Conservation (phyloP, 371 early-diverging fungal genomes). For the Syncephalis fuscata region DNA sequence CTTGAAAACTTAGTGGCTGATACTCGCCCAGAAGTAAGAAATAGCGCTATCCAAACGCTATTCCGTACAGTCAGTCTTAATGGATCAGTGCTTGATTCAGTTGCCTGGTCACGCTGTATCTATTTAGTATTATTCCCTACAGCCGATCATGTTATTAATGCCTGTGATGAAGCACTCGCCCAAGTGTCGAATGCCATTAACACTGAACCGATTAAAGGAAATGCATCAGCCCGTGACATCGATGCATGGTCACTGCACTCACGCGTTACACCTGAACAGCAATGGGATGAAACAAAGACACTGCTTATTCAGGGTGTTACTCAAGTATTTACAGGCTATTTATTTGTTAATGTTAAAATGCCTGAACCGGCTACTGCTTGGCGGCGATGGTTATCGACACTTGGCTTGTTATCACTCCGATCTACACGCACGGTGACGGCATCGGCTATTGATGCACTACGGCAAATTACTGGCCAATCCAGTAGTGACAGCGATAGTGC, state of each 20-base stretch:
- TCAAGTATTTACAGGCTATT: conserved; percentile 47
- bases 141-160: conserved; percentile 54
- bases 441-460: conserved; percentile 51
- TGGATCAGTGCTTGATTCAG: conserved; percentile 40
- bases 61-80: conserved; percentile 85
- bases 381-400: conserved; percentile 47
- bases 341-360: conserved; percentile 31
- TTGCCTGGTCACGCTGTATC: conserved; percentile 73
- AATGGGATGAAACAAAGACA: conserved; percentile 94
- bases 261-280: conserved; percentile 58
- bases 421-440: conserved; percentile 61
- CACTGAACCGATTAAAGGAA: conserved; percentile 13
- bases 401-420: conserved; percentile 48
- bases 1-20: conserved; percentile 76
- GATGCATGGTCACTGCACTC: conserved; percentile 39
- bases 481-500: conserved; percentile 15
- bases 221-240: conserved; percentile 11
- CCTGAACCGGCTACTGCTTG: conserved; percentile 44
- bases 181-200: too few species aligned
- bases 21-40: conserved; percentile 79
- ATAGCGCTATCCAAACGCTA: conserved; percentile 86
- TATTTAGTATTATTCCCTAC: conserved; percentile 81
- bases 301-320: conserved; percentile 63
- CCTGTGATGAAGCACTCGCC: conserved; percentile 12
- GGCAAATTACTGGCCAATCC: conserved; percentile 34